phyloP scores from a whole-genome alignment of 495 filamentous ascomycete species.

The Thermochaetoides thermophila region DNA sequence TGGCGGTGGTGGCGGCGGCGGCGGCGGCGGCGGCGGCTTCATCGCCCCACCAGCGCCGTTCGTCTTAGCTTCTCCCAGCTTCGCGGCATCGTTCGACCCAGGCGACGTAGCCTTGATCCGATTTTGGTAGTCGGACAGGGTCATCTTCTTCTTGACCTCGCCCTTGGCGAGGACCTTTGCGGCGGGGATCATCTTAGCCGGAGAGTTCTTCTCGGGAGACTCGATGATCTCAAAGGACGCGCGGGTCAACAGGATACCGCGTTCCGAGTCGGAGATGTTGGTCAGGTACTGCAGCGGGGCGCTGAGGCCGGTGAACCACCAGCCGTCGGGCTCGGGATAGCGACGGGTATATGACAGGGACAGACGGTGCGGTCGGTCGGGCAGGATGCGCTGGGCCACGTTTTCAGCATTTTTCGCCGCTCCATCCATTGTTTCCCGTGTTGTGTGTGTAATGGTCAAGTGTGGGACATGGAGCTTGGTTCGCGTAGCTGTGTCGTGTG shows the following conservation, averaged over 20 bases:
- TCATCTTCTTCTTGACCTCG: slow-evolving; percentile 33
- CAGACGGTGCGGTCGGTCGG: slow-evolving; percentile 28
- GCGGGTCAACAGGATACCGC: slow-evolving; percentile 31
- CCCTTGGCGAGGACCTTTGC: slow-evolving; percentile 15
- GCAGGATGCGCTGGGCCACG: slow-evolving; percentile 29
- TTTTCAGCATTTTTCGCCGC: slow-evolving; percentile 30
- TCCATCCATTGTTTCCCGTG: slow-evolving; percentile 34
- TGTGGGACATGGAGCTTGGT: slow-evolving; percentile 20
- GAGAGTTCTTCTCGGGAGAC: slow-evolving; percentile 19
- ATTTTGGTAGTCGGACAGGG: slow-evolving; percentile 33
- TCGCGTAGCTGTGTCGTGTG: too few relatives aligned
- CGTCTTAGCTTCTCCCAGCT: slow-evolving; percentile 6
- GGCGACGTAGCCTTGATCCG: slow-evolving; percentile 28
- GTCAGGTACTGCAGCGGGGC: slow-evolving; percentile 29
- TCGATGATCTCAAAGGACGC: slow-evolving; percentile 29
- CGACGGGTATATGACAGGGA: slow-evolving; percentile 22
- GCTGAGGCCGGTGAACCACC: slow-evolving; percentile 24
- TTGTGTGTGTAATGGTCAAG: too few relatives aligned
- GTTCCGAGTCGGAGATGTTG: slow-evolving; percentile 29
- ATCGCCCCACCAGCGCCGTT: slow-evolving; percentile 7
- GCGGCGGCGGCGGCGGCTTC: slow-evolving; percentile 5
- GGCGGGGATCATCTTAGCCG: slow-evolving; percentile 8
- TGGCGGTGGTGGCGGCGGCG: too few relatives aligned
- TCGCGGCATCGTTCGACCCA: slow-evolving; percentile 18
- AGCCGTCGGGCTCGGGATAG: slow-evolving; percentile 23